phyloP scores from a whole-genome alignment of 352 stramenopile genomes.

The Phytophthora fragariae region DNA sequence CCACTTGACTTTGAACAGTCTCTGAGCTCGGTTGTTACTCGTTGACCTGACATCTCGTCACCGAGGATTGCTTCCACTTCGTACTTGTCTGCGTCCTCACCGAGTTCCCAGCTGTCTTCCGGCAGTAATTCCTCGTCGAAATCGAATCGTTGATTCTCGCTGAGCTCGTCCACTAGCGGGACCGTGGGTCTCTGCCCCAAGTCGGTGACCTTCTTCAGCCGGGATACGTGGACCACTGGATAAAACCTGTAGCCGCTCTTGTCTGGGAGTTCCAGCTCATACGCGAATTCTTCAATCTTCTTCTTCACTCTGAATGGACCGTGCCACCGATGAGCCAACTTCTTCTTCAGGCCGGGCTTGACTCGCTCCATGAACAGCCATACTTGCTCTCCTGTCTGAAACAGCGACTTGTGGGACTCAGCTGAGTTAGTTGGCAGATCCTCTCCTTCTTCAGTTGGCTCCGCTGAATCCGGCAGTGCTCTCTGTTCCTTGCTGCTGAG shows the following conservation, averaged over 20 bases:
- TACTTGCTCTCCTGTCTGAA: background rate
- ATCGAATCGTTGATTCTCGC: no score
- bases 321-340: slow-evolving; percentile 8
- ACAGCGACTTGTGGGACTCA: background rate
- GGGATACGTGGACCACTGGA: slow-evolving; percentile 8
- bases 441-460: no score
- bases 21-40: no score
- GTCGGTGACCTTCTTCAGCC: background rate
- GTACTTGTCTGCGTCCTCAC: no score
- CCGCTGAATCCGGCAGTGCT: background rate
- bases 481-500: background rate
- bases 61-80: no score
- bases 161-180: no score
- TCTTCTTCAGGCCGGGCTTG: background rate
- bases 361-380: slow-evolving; percentile 8
- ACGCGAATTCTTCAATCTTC: slow-evolving; percentile 15
- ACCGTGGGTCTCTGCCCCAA: no score
- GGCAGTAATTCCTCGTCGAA: no score
- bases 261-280: slow-evolving; percentile 7
- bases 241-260: slow-evolving; percentile 7
- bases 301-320: background rate
- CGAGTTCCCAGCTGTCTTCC: no score
- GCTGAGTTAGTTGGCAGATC: no score
- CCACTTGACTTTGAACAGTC: no score
- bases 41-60: no score